Evolutionary conservation across 2,329 filamentous ascomycete species (phyloP), one percentile per base, ranked within the genome.

Genomic region (Fusarium palustre): DNA sequence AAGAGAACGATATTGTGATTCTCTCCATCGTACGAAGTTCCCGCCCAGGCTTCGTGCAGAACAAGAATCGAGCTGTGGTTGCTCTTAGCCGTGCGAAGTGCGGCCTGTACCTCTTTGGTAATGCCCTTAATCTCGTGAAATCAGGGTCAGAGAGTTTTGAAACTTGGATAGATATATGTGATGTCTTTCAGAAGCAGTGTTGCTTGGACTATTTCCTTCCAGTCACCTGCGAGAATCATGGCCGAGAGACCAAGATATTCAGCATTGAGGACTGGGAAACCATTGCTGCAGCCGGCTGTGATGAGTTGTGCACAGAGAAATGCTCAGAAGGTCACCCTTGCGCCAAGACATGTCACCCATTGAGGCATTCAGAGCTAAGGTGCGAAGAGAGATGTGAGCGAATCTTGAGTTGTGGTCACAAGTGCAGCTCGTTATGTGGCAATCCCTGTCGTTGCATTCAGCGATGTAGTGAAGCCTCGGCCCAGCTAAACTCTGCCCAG

Each of bases 31-130:
- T 96, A 5, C 87, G 94, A 43, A 94, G 90, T 68, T 91, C 90
- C 36, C 73, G 72, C 1, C 90, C 94, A 31, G 94, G 94, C 0
- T 97, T 97, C 70, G 82, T 97, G 3, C 83, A 85, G 2, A 88
- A 91, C 59, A 77, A 80, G 65, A 88, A 89, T 64, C 83, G 88
- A 20, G 83, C 84, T 0, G 86, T 88, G 3, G 88, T 90, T 12
- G 84, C 87, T 2, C 81, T 88, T 47, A 89, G 87, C 62, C 89
- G 94, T 55, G 94, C 94, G 5, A 90, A 88, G 59, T 84, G 90
- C 8, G 93, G 93, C 0, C 88, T 97, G 62, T 97, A 94, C 77
- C 84, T 97, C 39, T 97, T 97, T 75, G 94, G 94, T 2, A 93
- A 97, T 72, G 86, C 86, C 15, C 72, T 84, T 11, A 87, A 85